Base-by-base conservation (phyloP, 257 asterid genomes). In the Ajuga chamaepitys region DNA sequence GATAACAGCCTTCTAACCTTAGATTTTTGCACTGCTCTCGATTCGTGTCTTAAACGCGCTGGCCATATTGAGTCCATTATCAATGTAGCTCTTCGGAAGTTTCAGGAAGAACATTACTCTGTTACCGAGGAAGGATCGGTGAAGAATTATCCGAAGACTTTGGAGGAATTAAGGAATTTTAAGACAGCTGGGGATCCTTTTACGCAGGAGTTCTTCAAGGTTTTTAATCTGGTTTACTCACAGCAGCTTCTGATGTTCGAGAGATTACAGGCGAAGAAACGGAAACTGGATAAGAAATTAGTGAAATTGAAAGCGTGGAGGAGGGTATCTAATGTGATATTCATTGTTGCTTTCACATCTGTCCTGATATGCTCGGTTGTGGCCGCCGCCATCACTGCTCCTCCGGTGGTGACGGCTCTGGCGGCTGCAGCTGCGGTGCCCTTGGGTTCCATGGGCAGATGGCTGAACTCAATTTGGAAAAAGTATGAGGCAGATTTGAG, bases 401-500 rank as follows among this genome's bases (percentile, higher is more conserved):
- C 97, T 0, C 89, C 95, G 1, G 86, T 89, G 46, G 85, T 85
- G 76, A 75, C 95, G 0, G 95, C 95, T 0, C 62, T 89, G 70
- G 94, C 95, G 7, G 95, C 95, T 0, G 97, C 97, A 0, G 97
- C 97, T 1, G 83, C 97, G 1, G 80, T 85, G 58, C 97, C 97
- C 0, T 38, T 89, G 34, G 97, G 95, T 3, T 82, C 95, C 4
- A 85, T 85, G 95, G 95, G 97, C 67, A 78, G 32, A 28, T 89
- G 97, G 95, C 59, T 89, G 35, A 82, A 83, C 52, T 81, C 85
- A n/a, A 47, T 87, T 1, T 85, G 97, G 97, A 82, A 78, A 34
- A 85, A 85, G 58, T 79, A 66, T n/a, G 97, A 83, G 75, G 73
- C 32, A 61, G 91, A 83, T 35, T 44, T 85, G 55, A 77, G 48